Base-by-base conservation (phyloP, 345 rosid genomes). In the Camelina sativa region DNA sequence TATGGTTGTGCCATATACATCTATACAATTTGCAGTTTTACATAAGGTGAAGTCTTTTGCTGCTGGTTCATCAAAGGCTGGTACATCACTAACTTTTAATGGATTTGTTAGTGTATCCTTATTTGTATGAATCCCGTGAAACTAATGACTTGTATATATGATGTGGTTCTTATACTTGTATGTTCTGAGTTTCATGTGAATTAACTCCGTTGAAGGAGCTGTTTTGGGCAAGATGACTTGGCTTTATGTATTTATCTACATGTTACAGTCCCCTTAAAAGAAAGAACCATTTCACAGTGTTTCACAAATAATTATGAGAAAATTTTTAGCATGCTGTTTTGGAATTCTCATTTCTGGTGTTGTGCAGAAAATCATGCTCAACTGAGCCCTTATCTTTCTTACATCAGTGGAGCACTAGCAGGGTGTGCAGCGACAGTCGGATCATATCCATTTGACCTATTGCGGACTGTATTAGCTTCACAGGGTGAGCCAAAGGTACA, bases 401-500 rank as follows among this genome's bases (percentile, higher is more conserved):
- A 62, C 66, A 62, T 62, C 4, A 62, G 66, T 0, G 66, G 66
- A 12, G 51, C 66, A 22, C 12, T 62, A 62, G 66, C 66, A 62
- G 52, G 66, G 4, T 62, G 66, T 62, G 66, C 66, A 40, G 66
- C 66, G 0, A 62, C 66, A 62, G 51, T 62, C 0, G 66, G 66
- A 13, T 62, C 66, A 0, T 62, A 41, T 23, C 66, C 66, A 4
- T 62, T 62, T 9, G 66, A 62, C 52, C 51, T 62, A 41, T 62
- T 62, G 35, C 66, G 66, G 66, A 62, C 66, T 22, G 66, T 62
- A 62, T 22, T 62, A 20, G 66, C 66, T 41, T 62, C 66, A 8
- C 66, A 62, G 66, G 66, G 66, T 62, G 66, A 62, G 66, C 66
- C 66, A 41, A 62, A 62, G 66, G 66, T 61, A 61, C n/a, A 3